Evolutionary conservation across 148 eudicot genomes (phyloP).

Genomic region (Talinum fruticosum): DNA sequence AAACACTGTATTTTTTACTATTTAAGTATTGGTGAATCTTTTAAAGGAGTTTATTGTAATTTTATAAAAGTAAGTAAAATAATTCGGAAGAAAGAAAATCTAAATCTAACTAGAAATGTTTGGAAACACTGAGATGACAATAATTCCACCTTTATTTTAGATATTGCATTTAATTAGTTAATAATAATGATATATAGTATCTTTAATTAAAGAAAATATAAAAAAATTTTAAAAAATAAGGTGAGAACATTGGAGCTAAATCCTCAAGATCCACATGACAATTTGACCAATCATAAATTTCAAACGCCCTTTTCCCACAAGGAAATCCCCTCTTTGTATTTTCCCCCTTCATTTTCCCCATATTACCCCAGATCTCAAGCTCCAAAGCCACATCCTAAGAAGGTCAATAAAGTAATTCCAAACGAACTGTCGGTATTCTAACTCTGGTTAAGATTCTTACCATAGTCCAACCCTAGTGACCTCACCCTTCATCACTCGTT

Average conservation of each 20-base stretch:
- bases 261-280: slow-evolving; percentile 31
- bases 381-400: neutral
- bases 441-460: slow-evolving; percentile 36
- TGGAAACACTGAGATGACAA: too few relatives aligned
- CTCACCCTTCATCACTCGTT: slow-evolving; percentile 1
- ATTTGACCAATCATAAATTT: slow-evolving; percentile 22
- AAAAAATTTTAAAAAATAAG: neutral
- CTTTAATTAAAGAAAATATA: too few relatives aligned
- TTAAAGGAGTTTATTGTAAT: too few relatives aligned
- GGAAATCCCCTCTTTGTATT: neutral
- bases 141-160: too few relatives aligned
- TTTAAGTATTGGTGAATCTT: too few relatives aligned
- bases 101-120: too few relatives aligned
- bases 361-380: neutral
- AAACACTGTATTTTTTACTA: too few relatives aligned
- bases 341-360: neutral
- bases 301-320: neutral
- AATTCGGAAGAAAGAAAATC: too few relatives aligned
- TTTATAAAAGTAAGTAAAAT: too few relatives aligned
- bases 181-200: too few relatives aligned
- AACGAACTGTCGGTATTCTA: slow-evolving; percentile 45
- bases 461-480: slow-evolving; percentile 5
- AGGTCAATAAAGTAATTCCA: slow-evolving; percentile 30
- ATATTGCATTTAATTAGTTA: too few relatives aligned
- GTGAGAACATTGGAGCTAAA: slow-evolving; percentile 10